Percentiles rank a stretch among this genome's conserved stretches.
Conservation (phyloP, 306 rosid species). For the Ziziphus jujuba region DNA sequence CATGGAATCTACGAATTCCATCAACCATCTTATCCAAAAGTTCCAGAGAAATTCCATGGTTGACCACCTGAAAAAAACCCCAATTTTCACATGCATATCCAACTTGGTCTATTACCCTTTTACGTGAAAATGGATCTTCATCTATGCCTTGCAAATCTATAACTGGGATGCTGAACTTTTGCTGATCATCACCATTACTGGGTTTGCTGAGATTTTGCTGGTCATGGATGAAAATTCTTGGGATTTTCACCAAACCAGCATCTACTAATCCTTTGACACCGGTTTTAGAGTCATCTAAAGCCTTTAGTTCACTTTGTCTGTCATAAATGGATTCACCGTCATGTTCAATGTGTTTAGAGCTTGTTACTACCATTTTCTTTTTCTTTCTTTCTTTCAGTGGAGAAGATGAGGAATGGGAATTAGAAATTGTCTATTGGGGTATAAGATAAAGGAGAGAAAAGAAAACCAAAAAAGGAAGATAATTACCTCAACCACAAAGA, state of each 20-base stretch:
- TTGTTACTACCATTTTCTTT: constrained; percentile 7
- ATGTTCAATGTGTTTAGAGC: constrained; percentile 4
- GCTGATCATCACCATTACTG: not conserved
- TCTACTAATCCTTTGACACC: constrained; percentile 45
- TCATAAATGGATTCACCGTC: constrained; percentile 20
- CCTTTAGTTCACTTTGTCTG: constrained; percentile 32
- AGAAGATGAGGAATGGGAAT: no score
- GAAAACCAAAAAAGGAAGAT: no score
- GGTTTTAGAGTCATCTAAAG: constrained; percentile 35
- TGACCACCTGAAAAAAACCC: constrained; percentile 29
- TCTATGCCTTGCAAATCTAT: constrained; percentile 27
- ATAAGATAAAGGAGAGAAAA: no score
- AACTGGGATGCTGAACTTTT: constrained; percentile 27
- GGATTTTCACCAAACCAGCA: constrained; percentile 26
- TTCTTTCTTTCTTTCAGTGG: no score
- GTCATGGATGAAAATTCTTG: constrained; percentile 33
- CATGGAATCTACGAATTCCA: constrained; percentile 13
- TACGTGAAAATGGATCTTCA: not conserved
- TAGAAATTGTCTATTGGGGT: no score
- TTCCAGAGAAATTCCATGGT: constrained; percentile 18
- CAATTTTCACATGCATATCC: constrained; percentile 4
- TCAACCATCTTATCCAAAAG: constrained; percentile 9
- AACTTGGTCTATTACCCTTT: not conserved
- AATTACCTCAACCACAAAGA: no score
- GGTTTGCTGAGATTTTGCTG: not conserved